Evolutionary conservation across 805 yeast genomes (phyloP).

Genomic region (Myxozyma neglecta): DNA sequence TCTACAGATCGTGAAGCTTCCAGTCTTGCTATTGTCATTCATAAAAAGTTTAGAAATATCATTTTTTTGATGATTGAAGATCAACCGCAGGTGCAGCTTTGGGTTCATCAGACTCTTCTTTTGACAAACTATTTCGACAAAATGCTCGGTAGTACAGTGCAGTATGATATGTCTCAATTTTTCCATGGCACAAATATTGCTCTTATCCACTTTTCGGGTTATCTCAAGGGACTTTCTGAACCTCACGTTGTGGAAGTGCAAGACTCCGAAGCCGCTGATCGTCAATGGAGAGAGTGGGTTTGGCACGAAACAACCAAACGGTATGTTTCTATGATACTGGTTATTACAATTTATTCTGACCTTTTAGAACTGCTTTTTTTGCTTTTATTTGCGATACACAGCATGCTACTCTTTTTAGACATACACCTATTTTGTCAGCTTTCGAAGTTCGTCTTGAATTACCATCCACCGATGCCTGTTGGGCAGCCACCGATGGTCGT

Average conservation of each 20-base stretch:
- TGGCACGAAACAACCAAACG: constrained; percentile 47
- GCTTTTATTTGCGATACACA: constrained; percentile 48
- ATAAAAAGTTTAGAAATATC: constrained; percentile 36
- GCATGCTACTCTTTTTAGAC: constrained; percentile 42
- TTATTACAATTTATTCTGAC: neutral
- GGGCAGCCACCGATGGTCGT: constrained; percentile 41
- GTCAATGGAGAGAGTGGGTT: constrained; percentile 50
- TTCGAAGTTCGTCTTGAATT: constrained; percentile 49
- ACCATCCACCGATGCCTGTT: constrained; percentile 49
- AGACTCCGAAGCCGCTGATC: constrained; percentile 25
- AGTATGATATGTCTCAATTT: constrained; percentile 39
- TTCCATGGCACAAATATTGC: constrained; percentile 39
- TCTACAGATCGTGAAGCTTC: constrained; percentile 33
- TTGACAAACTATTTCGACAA: constrained; percentile 37
- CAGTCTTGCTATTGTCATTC: constrained; percentile 35
- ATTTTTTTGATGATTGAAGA: constrained; percentile 36
- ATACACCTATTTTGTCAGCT: constrained; percentile 42
- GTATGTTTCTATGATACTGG: neutral
- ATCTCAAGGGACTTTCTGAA: constrained; percentile 33
- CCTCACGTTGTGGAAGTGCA: constrained; percentile 29
- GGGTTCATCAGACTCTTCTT: constrained; percentile 38
- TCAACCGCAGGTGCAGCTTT: constrained; percentile 37
- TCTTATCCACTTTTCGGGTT: constrained; percentile 38
- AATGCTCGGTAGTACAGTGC: constrained; percentile 37
- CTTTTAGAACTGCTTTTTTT: constrained; percentile 43